Base-by-base conservation (phyloP, 2,329 filamentous ascomycete species). In the Hymenoscyphus occultus region DNA sequence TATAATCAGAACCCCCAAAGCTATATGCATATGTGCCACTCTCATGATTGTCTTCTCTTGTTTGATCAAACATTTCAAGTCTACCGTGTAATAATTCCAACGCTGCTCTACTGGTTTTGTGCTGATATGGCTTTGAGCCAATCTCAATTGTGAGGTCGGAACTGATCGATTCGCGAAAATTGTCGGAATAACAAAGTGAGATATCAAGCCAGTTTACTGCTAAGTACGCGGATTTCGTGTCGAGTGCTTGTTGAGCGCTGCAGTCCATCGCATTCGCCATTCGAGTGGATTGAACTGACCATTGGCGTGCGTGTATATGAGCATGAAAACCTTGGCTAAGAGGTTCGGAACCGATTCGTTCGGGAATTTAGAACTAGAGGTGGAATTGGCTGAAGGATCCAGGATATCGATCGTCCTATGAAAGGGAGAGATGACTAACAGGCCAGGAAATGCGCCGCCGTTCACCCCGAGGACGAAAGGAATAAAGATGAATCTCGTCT, bases 231-330 rank as follows among this genome's bases (percentile, higher is more conserved):
- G 31, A 19, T n/a, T 22, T 39, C 2, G 10, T 58, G 28, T 58
- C 31, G n/a, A 58, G n/a, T n/a, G n/a, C 35, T 32, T 58, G 56
- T 22, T 58, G 56, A 3, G 35, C 6, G 56, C 56, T 10, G 31
- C 56, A 35, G 13, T 39, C 35, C 56, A 39, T 35, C 56, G 56
- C 14, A 58, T 16, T 58, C 56, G 56, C 56, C 56, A 58, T 16
- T 58, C 31, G 4, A 58, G 28, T 22, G 56, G 56, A 39, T 58
- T 58, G 13, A 58, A 58, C 13, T 28, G 56, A 58, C n/a, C n/a
- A 3, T 31, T 31, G 7, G 35, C 16, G 32, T 58, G 56, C 10
- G n/a, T 31, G 6, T 19, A n/a, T 35, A 39, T n/a, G 35, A 58
- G 35, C 31, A 19, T 22, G 35, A 58, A 31, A 9, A 58, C 16